A percentile compares a stretch with the other conserved stretches of the same genome.
Evolutionary conservation across 768 basidiomycete species (phyloP).

Genomic region (Phaffia australis): DNA sequence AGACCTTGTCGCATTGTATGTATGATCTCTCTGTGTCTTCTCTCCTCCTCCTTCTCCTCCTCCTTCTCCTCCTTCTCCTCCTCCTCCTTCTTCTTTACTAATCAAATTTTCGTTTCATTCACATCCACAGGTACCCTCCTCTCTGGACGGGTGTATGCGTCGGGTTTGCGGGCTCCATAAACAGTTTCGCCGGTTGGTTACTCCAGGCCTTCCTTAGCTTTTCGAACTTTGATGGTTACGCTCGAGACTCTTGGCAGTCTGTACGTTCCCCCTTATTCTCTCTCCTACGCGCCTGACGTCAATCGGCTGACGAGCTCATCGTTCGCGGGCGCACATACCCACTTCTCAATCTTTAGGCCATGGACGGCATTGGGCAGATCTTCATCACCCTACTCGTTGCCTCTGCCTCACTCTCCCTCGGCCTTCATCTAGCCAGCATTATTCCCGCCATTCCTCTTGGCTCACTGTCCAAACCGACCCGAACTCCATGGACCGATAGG

Average conservation of each 20-base stretch:
- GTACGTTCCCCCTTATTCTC: not conserved
- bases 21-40: not conserved
- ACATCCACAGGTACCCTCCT: slow-evolving; percentile 22
- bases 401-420: slow-evolving; percentile 17
- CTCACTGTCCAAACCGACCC: not conserved
- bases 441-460: slow-evolving; percentile 11
- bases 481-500: slow-evolving; percentile 1
- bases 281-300: not conserved
- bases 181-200: slow-evolving; percentile 21
- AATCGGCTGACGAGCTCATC: not conserved
- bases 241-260: not conserved
- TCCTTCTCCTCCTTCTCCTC: not conserved
- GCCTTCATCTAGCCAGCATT: slow-evolving; percentile 10
- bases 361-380: slow-evolving; percentile 16
- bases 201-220: slow-evolving; percentile 17
- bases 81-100: not conserved
- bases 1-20: slow-evolving; percentile 15
- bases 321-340: not conserved
- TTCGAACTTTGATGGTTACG: slow-evolving; percentile 12
- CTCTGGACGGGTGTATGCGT: slow-evolving; percentile 16
- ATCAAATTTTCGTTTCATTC: no score
- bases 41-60: not conserved
- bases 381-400: slow-evolving; percentile 14
- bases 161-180: slow-evolving; percentile 23
- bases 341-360: not conserved